Conservation (phyloP, 2,329 filamentous ascomycete genomes). For the Simplicillium aogashimaense region DNA sequence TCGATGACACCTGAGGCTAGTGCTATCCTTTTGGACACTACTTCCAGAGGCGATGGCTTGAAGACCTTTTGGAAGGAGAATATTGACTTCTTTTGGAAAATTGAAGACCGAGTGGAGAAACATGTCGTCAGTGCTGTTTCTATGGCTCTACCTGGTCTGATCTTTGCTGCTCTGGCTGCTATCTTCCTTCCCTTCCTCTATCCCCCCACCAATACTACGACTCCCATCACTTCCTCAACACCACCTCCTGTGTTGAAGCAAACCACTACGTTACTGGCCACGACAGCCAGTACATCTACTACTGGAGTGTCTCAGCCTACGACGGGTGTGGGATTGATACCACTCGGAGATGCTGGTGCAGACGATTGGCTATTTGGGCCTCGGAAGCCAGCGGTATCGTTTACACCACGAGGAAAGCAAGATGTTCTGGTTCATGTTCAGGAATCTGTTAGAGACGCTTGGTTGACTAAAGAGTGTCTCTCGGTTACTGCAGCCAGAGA, state of each 20-base stretch:
- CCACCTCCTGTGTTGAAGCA: constrained; percentile 5
- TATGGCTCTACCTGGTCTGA: constrained; percentile 13
- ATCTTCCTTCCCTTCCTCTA: constrained; percentile 17
- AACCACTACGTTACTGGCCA: constrained; percentile 7
- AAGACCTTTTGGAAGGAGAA: no score
- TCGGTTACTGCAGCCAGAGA: constrained; percentile 43
- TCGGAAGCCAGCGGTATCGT: constrained; percentile 20
- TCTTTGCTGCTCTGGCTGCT: constrained; percentile 14
- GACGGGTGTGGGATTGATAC: constrained; percentile 15
- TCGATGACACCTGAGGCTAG: constrained; percentile 27
- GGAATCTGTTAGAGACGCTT: constrained; percentile 36
- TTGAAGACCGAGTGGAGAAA: no score
- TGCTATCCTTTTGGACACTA: constrained; percentile 1
- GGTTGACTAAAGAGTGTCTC: constrained; percentile 47
- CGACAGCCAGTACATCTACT: constrained; percentile 11
- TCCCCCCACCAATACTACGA: constrained; percentile 8
- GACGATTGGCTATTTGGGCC: constrained; percentile 24
- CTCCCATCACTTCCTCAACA: constrained; percentile 1
- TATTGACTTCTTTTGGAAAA: no score
- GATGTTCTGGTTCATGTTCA: constrained; percentile 47
- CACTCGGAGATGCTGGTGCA: constrained; percentile 16
- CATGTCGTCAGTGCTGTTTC: constrained; percentile 6
- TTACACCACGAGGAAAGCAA: constrained; percentile 26
- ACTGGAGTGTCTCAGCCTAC: constrained; percentile 4
- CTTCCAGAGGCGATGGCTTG: no score